Evolutionary conservation across 257 asterid species (phyloP), one percentile per base, ranked within the genome.

Genomic region (Solanum paucissectum): DNA sequence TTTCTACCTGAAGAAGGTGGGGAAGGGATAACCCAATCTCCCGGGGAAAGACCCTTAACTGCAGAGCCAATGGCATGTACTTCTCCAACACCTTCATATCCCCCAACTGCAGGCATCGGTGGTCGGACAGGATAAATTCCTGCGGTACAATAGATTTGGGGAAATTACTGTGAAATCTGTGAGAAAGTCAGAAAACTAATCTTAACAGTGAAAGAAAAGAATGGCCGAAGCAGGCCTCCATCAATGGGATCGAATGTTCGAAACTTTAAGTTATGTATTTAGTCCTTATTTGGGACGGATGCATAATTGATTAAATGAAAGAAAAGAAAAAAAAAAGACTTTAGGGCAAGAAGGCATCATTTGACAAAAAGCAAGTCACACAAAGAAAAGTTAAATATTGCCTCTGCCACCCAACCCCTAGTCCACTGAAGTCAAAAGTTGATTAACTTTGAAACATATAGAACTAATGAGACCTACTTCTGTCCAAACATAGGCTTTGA

Each of bases 71-170:
- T 93, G 34, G 93, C 90, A 88, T 95, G 92, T 25, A 97, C 96
- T 90, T 95, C 98, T 71, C 98, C 99, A n/a, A 97, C 98, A 52
- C 99, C 99, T 90, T 96, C 99, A 86, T 97, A 97, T 44, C 99
- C 99, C 36, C 99, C 99, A 60, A 96, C 92, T 18, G 99, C 99
- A 81, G 99, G 99, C 86, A 95, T 88, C 6, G 94, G 91, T 9
- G 99, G 99, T 90, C 98, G 92, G 90, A 97, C 98, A 44, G 99
- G 99, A 91, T 97, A 97, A 27, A 94, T 98, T 87, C 99, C 99
- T 95, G 83, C 36, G 34, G 16, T 37, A 58, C 74, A 88, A 76
- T 33, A 83, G 27, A 40, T 86, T 74, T 88, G 81, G 37, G 21
- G 11, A 0, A 49, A 49, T 52, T 81, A 27, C 4, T 25, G 66